Evolutionary conservation across 306 rosid genomes (phyloP).

Genomic region (Trifolium dubium): DNA sequence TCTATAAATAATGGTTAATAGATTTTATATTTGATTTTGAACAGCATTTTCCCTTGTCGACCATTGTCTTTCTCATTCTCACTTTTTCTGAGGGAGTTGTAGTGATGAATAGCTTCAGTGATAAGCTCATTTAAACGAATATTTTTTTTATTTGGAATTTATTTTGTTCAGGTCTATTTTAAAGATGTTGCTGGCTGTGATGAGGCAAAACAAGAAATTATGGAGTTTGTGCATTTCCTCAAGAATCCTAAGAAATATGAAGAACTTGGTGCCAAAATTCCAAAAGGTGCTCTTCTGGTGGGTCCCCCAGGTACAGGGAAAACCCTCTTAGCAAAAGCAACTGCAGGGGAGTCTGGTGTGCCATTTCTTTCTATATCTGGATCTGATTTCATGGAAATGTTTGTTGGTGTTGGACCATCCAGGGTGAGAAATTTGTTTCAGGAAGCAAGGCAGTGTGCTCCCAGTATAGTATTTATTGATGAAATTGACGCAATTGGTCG

Average conservation of each 20-base stretch:
- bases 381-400: slow-evolving; percentile 97
- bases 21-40: slow-evolving; percentile 29
- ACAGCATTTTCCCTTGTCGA: neutral
- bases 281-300: slow-evolving; percentile 93
- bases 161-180: slow-evolving; percentile 66
- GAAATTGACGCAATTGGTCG: slow-evolving; percentile 99
- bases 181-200: slow-evolving; percentile 98
- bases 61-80: slow-evolving; percentile 1
- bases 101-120: neutral
- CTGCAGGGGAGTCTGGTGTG: slow-evolving; percentile 97
- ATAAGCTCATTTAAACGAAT: slow-evolving; percentile 8
- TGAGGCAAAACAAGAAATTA: slow-evolving; percentile 94
- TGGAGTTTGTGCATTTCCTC: slow-evolving; percentile 98
- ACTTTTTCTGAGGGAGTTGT: slow-evolving; percentile 21
- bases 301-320: slow-evolving; percentile 99
- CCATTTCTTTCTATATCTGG: slow-evolving; percentile 96
- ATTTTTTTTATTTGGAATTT: slow-evolving; percentile 8
- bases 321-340: slow-evolving; percentile 96
- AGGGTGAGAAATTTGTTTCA: slow-evolving; percentile 96
- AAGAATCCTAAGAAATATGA: slow-evolving; percentile 93
- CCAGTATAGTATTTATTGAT: slow-evolving; percentile 92
- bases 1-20: neutral
- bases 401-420: slow-evolving; percentile 97
- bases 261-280: slow-evolving; percentile 94
- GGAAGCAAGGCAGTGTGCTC: slow-evolving; percentile 96